Percentiles rank a stretch among this genome's conserved stretches.
phyloP scores from a whole-genome alignment of 2,329 filamentous ascomycete species.

The Xylariaceae sp. region DNA sequence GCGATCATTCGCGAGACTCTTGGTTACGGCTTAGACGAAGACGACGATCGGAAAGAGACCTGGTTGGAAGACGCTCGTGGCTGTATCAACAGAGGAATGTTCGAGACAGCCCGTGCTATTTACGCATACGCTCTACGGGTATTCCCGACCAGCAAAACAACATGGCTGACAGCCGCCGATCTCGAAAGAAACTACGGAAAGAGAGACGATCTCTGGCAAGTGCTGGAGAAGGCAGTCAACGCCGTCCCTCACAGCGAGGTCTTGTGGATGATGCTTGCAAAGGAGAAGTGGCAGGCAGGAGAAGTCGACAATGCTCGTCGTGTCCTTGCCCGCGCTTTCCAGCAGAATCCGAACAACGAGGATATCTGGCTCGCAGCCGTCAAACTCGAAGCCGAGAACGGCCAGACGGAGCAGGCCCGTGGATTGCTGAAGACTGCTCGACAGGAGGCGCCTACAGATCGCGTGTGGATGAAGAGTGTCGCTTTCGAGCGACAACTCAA shows the following conservation, averaged over 20 bases:
- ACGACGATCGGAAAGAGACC: slow-evolving; percentile 91
- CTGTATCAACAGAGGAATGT: slow-evolving; percentile 74
- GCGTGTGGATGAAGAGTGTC: slow-evolving; percentile 95
- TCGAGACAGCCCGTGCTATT: slow-evolving; percentile 87
- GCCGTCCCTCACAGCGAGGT: slow-evolving; percentile 87
- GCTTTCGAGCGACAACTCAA: slow-evolving; percentile 85
- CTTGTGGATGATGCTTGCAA: slow-evolving; percentile 91
- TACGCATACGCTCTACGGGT: slow-evolving; percentile 86
- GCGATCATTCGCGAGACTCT: slow-evolving; percentile 90
- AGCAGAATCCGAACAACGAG: slow-evolving; percentile 93
- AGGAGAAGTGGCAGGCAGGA: slow-evolving; percentile 87
- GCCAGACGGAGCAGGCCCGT: slow-evolving; percentile 74
- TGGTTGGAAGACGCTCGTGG: slow-evolving; percentile 91
- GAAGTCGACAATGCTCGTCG: slow-evolving; percentile 80
- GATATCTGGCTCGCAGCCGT: slow-evolving; percentile 97
- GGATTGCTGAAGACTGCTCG: slow-evolving; percentile 77
- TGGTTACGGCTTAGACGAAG: slow-evolving; percentile 88
- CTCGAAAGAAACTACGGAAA: slow-evolving; percentile 85
- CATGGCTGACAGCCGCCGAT: slow-evolving; percentile 88
- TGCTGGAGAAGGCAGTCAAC: slow-evolving; percentile 89
- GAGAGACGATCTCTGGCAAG: slow-evolving; percentile 73
- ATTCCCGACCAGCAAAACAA: slow-evolving; percentile 79
- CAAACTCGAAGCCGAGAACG: slow-evolving; percentile 88
- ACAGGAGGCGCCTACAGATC: slow-evolving; percentile 85
- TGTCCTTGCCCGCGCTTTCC: slow-evolving; percentile 84